A percentile compares a stretch with the other conserved stretches of the same genome.
Evolutionary conservation across 371 early-diverging fungal genomes (phyloP).

Genomic region (Nematocida sp.): DNA sequence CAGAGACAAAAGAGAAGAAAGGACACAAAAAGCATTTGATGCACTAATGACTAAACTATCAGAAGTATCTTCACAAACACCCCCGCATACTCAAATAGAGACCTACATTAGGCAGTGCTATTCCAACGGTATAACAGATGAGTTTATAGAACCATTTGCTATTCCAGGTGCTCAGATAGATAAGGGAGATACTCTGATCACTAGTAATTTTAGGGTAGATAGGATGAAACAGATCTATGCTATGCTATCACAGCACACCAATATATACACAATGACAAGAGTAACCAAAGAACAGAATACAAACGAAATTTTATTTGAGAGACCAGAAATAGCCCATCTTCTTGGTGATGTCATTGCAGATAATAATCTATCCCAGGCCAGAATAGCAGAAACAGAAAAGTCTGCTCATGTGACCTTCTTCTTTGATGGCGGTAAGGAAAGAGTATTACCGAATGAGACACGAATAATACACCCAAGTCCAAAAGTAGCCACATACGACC

Average conservation of each 20-base stretch:
- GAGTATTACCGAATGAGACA: constrained; percentile 75
- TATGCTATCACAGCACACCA: constrained; percentile 65
- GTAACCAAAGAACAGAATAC: constrained; percentile 88
- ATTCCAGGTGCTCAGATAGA: constrained; percentile 69
- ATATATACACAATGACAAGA: constrained; percentile 79
- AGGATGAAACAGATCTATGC: constrained; percentile 86
- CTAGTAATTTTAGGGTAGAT: constrained; percentile 90
- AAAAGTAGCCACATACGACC: constrained; percentile 89
- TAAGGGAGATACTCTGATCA: constrained; percentile 72
- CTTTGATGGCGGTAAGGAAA: constrained; percentile 95
- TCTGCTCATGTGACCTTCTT: constrained; percentile 99
- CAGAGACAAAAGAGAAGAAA: constrained; percentile 96
- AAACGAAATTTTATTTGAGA: constrained; percentile 73
- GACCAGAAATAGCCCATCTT: constrained; percentile 86
- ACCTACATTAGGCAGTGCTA: constrained; percentile 23
- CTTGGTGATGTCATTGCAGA: constrained; percentile 86
- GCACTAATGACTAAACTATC: constrained; percentile 66
- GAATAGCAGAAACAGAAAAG: constrained; percentile 95
- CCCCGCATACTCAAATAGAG: background rate
- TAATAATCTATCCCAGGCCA: constrained; percentile 75
- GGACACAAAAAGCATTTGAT: constrained; percentile 74
- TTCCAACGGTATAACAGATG: constrained; percentile 49
- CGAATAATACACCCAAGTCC: constrained; percentile 81
- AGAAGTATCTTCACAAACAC: background rate
- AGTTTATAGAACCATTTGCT: constrained; percentile 57